A percentile compares a stretch with the other conserved stretches of the same genome.
phyloP scores from a whole-genome alignment of 805 yeast genomes.

The Cyberlindnera amylophila region DNA sequence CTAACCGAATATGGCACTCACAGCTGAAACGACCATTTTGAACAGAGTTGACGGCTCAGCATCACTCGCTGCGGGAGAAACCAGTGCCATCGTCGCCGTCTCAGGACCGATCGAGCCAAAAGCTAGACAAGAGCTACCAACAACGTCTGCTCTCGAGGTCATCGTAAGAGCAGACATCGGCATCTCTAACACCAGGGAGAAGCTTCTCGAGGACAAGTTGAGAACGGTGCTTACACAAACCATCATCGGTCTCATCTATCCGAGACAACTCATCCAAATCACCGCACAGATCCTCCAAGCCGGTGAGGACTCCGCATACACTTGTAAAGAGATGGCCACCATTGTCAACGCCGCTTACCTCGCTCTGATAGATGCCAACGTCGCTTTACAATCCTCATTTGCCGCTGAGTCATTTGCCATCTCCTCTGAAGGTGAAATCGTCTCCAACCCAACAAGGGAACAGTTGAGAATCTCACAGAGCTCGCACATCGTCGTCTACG shows the following conservation, averaged over 20 bases:
- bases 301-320: conserved; percentile 38
- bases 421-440: conserved; percentile 28
- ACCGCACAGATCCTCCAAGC: conserved; percentile 61
- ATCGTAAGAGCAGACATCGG: conserved; percentile 78
- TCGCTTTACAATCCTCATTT: conserved; percentile 63
- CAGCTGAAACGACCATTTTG: conserved; percentile 29
- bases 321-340: conserved; percentile 24
- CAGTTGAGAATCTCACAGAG: conserved; percentile 46
- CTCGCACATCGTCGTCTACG: conserved; percentile 63
- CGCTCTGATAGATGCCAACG: conserved; percentile 78
- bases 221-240: conserved; percentile 56
- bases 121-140: conserved; percentile 79
- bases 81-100: conserved; percentile 68
- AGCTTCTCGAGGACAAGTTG: conserved; percentile 67
- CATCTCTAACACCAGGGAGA: conserved; percentile 70
- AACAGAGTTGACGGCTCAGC: conserved; percentile 81
- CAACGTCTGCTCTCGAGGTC: conserved; percentile 71
- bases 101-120: conserved; percentile 90
- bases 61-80: conserved; percentile 43
- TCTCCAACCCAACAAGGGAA: conserved; percentile 43
- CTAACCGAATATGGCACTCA: conserved; percentile 4
- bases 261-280: conserved; percentile 73
- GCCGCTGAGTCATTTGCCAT: conserved; percentile 51
- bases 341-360: conserved; percentile 63
- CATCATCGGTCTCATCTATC: conserved; percentile 61